These are phyloP conservation scores for Apophysomyces variabilis DNA, from an alignment of 371 early-diverging fungal genomes.

Conservation along the genomic window DNA sequence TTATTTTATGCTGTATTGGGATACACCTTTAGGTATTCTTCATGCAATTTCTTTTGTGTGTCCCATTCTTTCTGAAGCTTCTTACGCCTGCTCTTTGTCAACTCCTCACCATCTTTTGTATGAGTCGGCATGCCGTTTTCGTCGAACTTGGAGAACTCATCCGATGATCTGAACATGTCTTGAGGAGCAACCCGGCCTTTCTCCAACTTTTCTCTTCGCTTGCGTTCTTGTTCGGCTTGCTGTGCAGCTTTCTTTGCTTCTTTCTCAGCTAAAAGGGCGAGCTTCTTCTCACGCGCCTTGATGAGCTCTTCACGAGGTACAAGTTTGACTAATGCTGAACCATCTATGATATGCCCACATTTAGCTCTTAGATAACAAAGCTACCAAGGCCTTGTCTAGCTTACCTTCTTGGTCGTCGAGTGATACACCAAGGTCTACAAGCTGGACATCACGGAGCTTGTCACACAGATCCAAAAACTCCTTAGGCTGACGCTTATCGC, in stretches of 20 bases:
- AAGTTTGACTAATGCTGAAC: slow-evolving; percentile 90
- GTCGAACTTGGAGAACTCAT: slow-evolving; percentile 82
- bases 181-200: slow-evolving; percentile 78
- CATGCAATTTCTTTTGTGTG: slow-evolving; percentile 84
- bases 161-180: slow-evolving; percentile 74
- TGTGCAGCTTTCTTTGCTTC: slow-evolving; percentile 68
- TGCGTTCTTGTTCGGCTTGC: slow-evolving; percentile 65
- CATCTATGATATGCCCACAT: slow-evolving; percentile 50
- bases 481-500: slow-evolving; percentile 55
- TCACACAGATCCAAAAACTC: slow-evolving; percentile 84
- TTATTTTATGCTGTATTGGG: background rate
- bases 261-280: slow-evolving; percentile 68
- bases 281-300: slow-evolving; percentile 67
- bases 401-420: slow-evolving; percentile 90
- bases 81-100: slow-evolving; percentile 84
- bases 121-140: slow-evolving; percentile 89
- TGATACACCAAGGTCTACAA: slow-evolving; percentile 85
- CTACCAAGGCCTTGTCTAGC: too few species aligned
- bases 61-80: slow-evolving; percentile 89
- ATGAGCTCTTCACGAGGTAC: slow-evolving; percentile 76
- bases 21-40: slow-evolving; percentile 68
- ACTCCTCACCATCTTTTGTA: slow-evolving; percentile 79
- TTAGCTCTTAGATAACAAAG: too few species aligned
- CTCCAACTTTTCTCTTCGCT: slow-evolving; percentile 72
- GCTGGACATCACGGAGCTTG: slow-evolving; percentile 83